These are phyloP conservation scores for Didymella segeticola DNA, from an alignment of 2,329 filamentous ascomycete species.

Conservation along the genomic window DNA sequence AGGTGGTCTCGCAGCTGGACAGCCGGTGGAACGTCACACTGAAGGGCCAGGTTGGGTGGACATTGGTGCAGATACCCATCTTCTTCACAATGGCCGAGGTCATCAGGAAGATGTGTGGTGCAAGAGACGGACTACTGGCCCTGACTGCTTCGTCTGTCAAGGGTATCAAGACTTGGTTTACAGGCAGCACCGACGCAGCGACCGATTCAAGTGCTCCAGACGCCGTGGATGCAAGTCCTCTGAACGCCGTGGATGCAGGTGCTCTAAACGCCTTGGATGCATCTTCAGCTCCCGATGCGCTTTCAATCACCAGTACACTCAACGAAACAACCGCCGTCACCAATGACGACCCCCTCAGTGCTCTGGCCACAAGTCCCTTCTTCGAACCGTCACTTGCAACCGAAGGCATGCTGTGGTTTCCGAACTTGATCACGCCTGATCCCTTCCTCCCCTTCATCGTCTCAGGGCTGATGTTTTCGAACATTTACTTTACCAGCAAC, in stretches of 20 bases:
- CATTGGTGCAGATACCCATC: conserved; percentile 43
- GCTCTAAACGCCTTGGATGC: background rate
- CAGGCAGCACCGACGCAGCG: background rate
- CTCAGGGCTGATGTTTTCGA: conserved; percentile 57
- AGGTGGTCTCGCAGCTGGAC: conserved; percentile 31
- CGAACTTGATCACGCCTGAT: conserved; percentile 62
- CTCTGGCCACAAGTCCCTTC: conserved; percentile 27
- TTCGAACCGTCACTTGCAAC: conserved; percentile 59
- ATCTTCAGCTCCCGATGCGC: background rate
- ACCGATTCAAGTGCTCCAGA: background rate
- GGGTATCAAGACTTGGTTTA: conserved; percentile 2
- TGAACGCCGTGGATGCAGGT: background rate
- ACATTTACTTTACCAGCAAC: conserved; percentile 48
- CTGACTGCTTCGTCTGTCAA: conserved; percentile 25
- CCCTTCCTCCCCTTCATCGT: conserved; percentile 60
- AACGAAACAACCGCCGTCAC: background rate
- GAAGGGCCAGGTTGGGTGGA: conserved; percentile 35
- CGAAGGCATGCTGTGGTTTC: conserved; percentile 68
- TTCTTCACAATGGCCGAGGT: conserved; percentile 48
- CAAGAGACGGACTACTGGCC: conserved; percentile 39
- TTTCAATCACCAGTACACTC: background rate
- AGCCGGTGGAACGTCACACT: conserved; percentile 40
- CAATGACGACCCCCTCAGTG: conserved; percentile 13
- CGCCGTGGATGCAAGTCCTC: background rate
- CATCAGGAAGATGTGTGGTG: conserved; percentile 45